Evolutionary conservation across 2,329 filamentous ascomycete species (phyloP).

Genomic region (Colletotrichum godetiae): DNA sequence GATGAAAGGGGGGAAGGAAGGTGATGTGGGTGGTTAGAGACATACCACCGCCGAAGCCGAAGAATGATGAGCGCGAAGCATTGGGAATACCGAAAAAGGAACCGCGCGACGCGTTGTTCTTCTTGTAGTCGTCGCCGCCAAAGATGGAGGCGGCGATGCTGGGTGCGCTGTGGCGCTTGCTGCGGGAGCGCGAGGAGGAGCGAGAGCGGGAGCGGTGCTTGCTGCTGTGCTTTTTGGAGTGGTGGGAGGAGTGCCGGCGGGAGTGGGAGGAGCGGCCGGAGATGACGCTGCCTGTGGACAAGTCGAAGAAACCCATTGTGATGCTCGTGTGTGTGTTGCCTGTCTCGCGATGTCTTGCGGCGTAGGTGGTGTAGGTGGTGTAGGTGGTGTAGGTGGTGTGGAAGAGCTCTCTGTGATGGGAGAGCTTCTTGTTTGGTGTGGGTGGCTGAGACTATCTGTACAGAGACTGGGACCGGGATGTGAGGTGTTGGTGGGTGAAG

Average conservation of each 20-base stretch:
- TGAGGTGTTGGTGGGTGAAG: neutral
- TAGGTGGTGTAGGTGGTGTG: no score
- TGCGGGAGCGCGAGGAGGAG: slow-evolving; percentile 52
- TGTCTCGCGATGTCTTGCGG: neutral
- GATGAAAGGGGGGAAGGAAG: slow-evolving; percentile 19
- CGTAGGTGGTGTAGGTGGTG: no score
- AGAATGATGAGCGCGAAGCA: slow-evolving; percentile 57
- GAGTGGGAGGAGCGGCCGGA: slow-evolving; percentile 35
- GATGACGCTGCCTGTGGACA: slow-evolving; percentile 35
- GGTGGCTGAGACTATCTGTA: neutral
- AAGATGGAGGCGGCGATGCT: slow-evolving; percentile 58
- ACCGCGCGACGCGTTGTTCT: slow-evolving; percentile 54
- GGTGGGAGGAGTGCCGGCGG: slow-evolving; percentile 34
- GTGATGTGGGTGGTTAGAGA: slow-evolving; percentile 2
- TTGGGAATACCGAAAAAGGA: slow-evolving; percentile 62
- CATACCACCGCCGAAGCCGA: slow-evolving; percentile 52
- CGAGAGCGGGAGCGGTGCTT: slow-evolving; percentile 52
- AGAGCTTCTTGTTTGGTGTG: neutral
- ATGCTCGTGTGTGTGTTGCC: neutral
- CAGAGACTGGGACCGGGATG: neutral
- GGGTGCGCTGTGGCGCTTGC: slow-evolving; percentile 47
- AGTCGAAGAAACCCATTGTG: slow-evolving; percentile 37
- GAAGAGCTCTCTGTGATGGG: neutral
- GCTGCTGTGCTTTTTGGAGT: slow-evolving; percentile 17
- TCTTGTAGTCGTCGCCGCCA: slow-evolving; percentile 48